Evolutionary conservation across 331 rosid species (phyloP), one percentile per base, ranked within the genome.

Genomic region (Pyracantha coccinea): DNA sequence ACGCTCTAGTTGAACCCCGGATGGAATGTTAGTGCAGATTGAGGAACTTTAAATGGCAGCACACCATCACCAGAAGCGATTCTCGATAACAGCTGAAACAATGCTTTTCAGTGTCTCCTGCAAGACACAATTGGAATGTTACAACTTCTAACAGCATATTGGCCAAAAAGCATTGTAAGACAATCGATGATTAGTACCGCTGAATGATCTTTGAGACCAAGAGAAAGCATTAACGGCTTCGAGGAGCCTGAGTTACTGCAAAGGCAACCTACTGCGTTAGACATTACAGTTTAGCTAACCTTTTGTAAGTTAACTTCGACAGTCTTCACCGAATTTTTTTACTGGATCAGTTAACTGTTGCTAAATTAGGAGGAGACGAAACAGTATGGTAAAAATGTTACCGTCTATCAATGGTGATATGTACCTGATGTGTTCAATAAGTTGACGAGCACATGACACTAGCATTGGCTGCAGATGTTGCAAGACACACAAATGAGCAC

Each of bases 181-280:
- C 12, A 23, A 16, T 9, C 15, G 33, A 55, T 25, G 38, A 33
- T 52, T 41, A 6, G 20, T 83, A 86, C 88, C 81, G 28, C 63
- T 27, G 98, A 87, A 85, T 94, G 93, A 79, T 94, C 97, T 89
- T 85, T 90, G 63, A 94, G 96, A 76, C 98, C 96, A 72, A 94
- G 98, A 69, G 97, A 89, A 68, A 94, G 88, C 82, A 94, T 80
- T 75, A 94, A 84, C 3, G 91, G 83, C 79, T n/a, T 87, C 45
- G 94, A 83, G 63, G 93, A 83, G 21, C 96, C 90, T 19, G 92
- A 82, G 59, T 31, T 75, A 79, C 98, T 94, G 91, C 83, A 82
- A 60, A 85, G 57, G 59, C 68, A 79, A 78, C 65, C 25, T 53
- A 59, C 41, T 23, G 38, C 55, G 16, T 58, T 13, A 72, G 68